Evolutionary conservation across 1,139 yeast species (phyloP), one percentile per base, ranked within the genome.

Genomic region (Kazachstania sp.): DNA sequence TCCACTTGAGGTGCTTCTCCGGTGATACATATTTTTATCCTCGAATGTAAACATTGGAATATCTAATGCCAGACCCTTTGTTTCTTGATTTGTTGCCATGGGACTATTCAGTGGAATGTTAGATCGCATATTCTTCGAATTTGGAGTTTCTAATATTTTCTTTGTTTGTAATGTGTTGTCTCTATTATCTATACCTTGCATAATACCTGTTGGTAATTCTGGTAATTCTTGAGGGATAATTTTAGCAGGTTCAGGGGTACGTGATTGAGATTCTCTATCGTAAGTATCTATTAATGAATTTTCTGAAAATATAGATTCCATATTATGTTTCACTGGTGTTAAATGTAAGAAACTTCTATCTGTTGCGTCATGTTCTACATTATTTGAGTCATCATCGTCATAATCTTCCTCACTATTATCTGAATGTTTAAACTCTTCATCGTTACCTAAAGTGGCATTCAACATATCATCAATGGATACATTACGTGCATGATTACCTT

Each of bases 391-490:
- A 30, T 39, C 36, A 3, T 29, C 34, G 3, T 23, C n/a, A n/a
- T 34, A 29, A 36, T 41, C 18, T 23, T 26, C 13, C 8, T 37
- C 44, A n/a, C 45, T 41, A 32, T 46, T 43, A 32, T 50, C 55
- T 18, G 31, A 29, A 8, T 41, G 39, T 8, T 15, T 32, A 19
- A 55, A 51, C 7, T 52, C 54, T 28, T 23, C 42, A 36, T 56
- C 54, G 23, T 56, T 51, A 29, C 57, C 58, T 38, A 63, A 47
- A 3, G 66, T 63, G 12, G 59, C 56, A 44, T 60, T 60, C 34
- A 63, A 43, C 39, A 63, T 58, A 41, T 61, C 65, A 48, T 63
- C 66, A 31, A 63, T 56, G 7, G 52, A 50, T 44, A 50, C 37
- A 50, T 59, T 51, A 54, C 58, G 52, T 5, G 50, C 35, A 39